Conservation (phyloP, 129 eudicot genomes). For the Kitagawia praeruptora region DNA sequence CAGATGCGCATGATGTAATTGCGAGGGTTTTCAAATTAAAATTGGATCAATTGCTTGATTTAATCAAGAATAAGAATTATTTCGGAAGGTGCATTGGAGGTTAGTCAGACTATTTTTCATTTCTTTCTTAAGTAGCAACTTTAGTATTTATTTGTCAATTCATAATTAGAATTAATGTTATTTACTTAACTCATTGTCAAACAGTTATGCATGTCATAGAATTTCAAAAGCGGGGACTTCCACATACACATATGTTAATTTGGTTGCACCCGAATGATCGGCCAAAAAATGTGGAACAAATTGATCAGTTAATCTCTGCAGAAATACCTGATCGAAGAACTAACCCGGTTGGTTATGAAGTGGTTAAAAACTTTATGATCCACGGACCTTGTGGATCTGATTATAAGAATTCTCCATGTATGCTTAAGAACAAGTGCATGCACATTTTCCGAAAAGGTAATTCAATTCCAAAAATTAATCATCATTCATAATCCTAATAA, state of each 20-base stretch:
- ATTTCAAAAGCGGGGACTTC: not conserved
- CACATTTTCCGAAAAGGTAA: not conserved
- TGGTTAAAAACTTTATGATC: not conserved
- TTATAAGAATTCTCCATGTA: not conserved
- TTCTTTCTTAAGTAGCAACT: too few species aligned
- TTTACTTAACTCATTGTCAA: too few species aligned
- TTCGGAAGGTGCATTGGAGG: not conserved
- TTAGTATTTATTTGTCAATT: too few species aligned
- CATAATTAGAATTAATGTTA: too few species aligned
- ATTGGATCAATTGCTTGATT: not conserved
- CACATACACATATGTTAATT: not conserved
- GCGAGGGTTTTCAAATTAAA: not conserved
- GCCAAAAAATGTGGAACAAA: not conserved
- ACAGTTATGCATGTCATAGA: not conserved
- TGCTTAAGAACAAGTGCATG: not conserved
- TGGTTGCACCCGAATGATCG: not conserved
- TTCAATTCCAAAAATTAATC: too few species aligned
- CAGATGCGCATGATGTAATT: not conserved
- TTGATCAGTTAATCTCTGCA: not conserved
- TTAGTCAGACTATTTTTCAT: too few species aligned
- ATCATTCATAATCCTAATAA: too few species aligned
- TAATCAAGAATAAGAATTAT: too few species aligned
- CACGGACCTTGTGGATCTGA: not conserved
- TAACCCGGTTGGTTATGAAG: not conserved
- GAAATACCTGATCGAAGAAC: not conserved